A percentile compares a stretch with the other conserved stretches of the same genome.
Evolutionary conservation across 768 basidiomycete genomes (phyloP).

Genomic region (Nidula microcarpa): DNA sequence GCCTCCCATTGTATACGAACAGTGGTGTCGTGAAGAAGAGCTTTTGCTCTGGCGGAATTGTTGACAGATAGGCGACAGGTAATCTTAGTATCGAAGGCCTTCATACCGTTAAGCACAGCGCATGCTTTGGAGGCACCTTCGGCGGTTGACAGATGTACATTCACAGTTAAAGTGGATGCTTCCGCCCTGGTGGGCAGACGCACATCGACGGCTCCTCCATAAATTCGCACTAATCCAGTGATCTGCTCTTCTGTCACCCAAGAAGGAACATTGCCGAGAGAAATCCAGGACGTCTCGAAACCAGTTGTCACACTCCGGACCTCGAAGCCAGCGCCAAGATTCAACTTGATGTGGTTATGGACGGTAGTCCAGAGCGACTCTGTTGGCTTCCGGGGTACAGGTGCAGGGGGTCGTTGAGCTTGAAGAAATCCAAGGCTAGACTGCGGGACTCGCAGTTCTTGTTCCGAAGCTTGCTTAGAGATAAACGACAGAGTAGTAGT

Average conservation of each 20-base stretch:
- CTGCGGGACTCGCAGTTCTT: slow-evolving; percentile 6
- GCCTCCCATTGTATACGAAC: slow-evolving; percentile 61
- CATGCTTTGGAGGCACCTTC: slow-evolving; percentile 53
- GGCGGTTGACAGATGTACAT: slow-evolving; percentile 44
- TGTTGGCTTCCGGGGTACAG: slow-evolving; percentile 3
- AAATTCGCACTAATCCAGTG: slow-evolving; percentile 32
- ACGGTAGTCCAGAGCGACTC: slow-evolving; percentile 25
- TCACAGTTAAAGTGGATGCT: slow-evolving; percentile 24
- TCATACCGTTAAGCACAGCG: slow-evolving; percentile 42
- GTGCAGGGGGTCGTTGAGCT: not conserved
- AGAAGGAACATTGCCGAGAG: slow-evolving; percentile 47
- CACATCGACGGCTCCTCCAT: slow-evolving; percentile 44
- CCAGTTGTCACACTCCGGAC: slow-evolving; percentile 57
- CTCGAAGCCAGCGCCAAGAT: slow-evolving; percentile 57
- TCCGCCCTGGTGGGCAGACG: slow-evolving; percentile 9
- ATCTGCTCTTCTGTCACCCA: slow-evolving; percentile 30
- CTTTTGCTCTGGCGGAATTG: slow-evolving; percentile 27
- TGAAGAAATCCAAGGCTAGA: not conserved
- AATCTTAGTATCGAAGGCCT: slow-evolving; percentile 34
- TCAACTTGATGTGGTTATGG: slow-evolving; percentile 53
- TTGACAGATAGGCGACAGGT: slow-evolving; percentile 43
- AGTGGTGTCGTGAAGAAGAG: slow-evolving; percentile 46
- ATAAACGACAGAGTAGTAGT: too few relatives aligned
- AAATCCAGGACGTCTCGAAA: slow-evolving; percentile 65
- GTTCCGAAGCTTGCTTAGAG: not conserved